Evolutionary conservation across 2,329 filamentous ascomycete species (phyloP).

Genomic region (Pestalotiopsis sp.): DNA sequence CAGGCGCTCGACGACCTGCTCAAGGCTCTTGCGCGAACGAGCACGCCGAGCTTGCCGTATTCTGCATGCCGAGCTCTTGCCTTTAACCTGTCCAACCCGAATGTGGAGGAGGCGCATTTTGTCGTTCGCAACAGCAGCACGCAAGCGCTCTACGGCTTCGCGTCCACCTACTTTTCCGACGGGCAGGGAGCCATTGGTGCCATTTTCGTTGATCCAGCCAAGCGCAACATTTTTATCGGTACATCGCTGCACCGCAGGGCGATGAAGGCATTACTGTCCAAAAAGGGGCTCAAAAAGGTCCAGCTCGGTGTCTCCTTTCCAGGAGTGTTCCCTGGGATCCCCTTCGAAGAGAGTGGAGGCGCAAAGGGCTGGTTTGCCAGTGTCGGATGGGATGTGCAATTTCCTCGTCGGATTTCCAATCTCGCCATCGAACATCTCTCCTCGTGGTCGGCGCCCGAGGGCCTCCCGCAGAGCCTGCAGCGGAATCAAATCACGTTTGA

Average conservation of each 20-base stretch:
- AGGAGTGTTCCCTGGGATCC: constrained; percentile 85
- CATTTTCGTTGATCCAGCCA: constrained; percentile 85
- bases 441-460: constrained; percentile 76
- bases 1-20: constrained; percentile 76
- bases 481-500: constrained; percentile 79
- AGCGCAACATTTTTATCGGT: constrained; percentile 87
- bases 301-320: constrained; percentile 83
- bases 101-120: constrained; percentile 81
- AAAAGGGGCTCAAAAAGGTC: constrained; percentile 73
- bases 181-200: constrained; percentile 76
- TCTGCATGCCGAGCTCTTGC: constrained; percentile 72
- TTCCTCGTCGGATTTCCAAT: constrained; percentile 60
- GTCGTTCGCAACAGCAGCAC: constrained; percentile 95
- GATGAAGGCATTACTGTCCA: constrained; percentile 71
- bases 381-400: constrained; percentile 80
- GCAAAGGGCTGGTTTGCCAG: constrained; percentile 83
- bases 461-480: constrained; percentile 73
- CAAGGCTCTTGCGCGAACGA: constrained; percentile 67
- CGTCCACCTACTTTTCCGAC: constrained; percentile 81
- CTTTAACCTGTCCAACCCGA: constrained; percentile 72
- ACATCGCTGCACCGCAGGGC: constrained; percentile 87
- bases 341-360: constrained; percentile 53
- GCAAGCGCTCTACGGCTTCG: constrained; percentile 88
- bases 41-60: constrained; percentile 68
- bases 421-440: constrained; percentile 74